phyloP scores from a whole-genome alignment of 2,329 filamentous ascomycete species.

The Neospermospora avenae region DNA sequence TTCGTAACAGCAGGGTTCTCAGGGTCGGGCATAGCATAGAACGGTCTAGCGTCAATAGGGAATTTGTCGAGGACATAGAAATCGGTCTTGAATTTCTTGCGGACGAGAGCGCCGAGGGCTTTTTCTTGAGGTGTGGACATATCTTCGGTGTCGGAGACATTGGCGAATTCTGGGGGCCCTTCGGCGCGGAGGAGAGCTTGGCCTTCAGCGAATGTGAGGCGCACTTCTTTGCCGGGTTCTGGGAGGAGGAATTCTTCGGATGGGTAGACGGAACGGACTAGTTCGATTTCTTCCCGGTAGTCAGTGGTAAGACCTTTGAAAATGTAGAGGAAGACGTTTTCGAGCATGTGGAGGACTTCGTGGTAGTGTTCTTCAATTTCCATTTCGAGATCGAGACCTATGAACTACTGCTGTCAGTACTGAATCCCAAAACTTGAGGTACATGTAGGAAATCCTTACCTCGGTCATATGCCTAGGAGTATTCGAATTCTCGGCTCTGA shows the following conservation, averaged over 20 bases:
- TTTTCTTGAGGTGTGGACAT: slow-evolving; percentile 81
- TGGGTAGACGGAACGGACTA: slow-evolving; percentile 70
- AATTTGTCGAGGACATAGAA: slow-evolving; percentile 98
- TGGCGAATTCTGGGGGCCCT: slow-evolving; percentile 61
- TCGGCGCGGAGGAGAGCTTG: slow-evolving; percentile 75
- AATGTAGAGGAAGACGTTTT: slow-evolving; percentile 73
- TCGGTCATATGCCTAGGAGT: slow-evolving; percentile 83
- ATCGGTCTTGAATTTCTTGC: slow-evolving; percentile 87
- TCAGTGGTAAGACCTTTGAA: slow-evolving; percentile 64
- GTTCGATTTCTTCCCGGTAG: slow-evolving; percentile 69
- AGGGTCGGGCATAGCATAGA: slow-evolving; percentile 83
- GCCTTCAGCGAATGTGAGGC: slow-evolving; percentile 74
- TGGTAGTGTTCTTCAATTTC: slow-evolving; percentile 76
- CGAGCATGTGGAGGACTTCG: slow-evolving; percentile 70
- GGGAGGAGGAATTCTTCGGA: slow-evolving; percentile 76
- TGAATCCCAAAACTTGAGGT: not conserved
- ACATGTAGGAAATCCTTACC: slow-evolving; percentile 36
- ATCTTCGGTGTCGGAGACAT: slow-evolving; percentile 74
- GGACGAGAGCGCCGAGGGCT: slow-evolving; percentile 81
- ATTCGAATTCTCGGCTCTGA: slow-evolving; percentile 83
- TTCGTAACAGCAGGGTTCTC: slow-evolving; percentile 64
- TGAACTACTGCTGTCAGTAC: slow-evolving; percentile 52
- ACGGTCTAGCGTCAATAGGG: slow-evolving; percentile 81
- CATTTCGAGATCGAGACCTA: slow-evolving; percentile 86
- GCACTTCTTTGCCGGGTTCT: slow-evolving; percentile 68